Evolutionary conservation across 2,329 filamentous ascomycete species (phyloP).

Genomic region (Tolypocladium tundrense): DNA sequence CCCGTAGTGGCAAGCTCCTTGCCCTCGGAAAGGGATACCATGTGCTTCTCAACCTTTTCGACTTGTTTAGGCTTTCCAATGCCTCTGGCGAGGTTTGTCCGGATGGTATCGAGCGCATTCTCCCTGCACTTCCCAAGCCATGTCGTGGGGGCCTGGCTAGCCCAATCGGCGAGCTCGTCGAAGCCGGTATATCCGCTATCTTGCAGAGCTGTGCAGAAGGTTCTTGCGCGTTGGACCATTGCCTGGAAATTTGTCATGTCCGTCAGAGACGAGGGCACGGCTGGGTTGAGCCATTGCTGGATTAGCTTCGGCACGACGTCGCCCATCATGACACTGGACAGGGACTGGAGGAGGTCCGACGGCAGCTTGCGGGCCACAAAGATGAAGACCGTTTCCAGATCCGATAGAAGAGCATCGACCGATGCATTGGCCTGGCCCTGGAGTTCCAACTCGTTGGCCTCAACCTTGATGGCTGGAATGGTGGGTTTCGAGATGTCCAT

Average conservation of each 20-base stretch:
- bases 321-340: constrained; percentile 63
- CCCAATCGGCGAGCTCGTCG: constrained; percentile 65
- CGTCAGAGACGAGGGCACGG: constrained; percentile 64
- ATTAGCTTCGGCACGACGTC: constrained; percentile 59
- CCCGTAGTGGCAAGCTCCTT: constrained; percentile 50
- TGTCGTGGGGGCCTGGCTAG: constrained; percentile 64
- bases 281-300: constrained; percentile 61
- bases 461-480: constrained; percentile 28
- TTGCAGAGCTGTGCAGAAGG: constrained; percentile 55
- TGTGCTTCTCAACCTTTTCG: constrained; percentile 76
- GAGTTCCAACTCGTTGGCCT: constrained; percentile 32
- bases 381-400: constrained; percentile 39
- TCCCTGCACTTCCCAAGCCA: constrained; percentile 84
- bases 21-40: constrained; percentile 58
- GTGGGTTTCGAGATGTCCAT: constrained; percentile 30
- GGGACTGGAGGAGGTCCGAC: constrained; percentile 40
- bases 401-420: constrained; percentile 40
- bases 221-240: constrained; percentile 52
- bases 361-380: constrained; percentile 45
- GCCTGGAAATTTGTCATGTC: constrained; percentile 63
- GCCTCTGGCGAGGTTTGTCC: constrained; percentile 56
- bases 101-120: constrained; percentile 63
- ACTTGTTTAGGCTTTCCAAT: constrained; percentile 60
- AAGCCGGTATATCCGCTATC: constrained; percentile 52
- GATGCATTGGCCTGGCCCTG: constrained; percentile 31